Evolutionary conservation across 73 alveolate species (phyloP).

Genomic region (Symbiodinium natans): DNA sequence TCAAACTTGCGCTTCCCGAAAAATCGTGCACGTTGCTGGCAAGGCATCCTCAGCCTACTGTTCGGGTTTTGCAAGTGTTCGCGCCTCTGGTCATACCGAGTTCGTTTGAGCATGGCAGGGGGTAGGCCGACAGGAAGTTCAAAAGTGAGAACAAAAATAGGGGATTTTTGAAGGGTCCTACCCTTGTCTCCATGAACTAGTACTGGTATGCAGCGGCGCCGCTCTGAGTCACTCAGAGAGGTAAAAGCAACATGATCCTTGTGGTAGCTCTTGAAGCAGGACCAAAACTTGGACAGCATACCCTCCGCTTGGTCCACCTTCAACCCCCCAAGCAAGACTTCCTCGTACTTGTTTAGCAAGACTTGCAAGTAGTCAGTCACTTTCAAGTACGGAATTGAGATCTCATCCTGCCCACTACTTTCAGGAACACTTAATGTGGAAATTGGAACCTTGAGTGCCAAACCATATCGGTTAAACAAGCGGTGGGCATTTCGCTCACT

Average conservation of each 20-base stretch:
- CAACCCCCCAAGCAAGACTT: background rate
- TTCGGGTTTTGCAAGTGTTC: background rate
- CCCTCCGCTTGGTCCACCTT: background rate
- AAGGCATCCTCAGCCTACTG: background rate
- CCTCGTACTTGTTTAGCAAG: background rate
- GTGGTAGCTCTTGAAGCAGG: background rate
- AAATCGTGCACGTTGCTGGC: background rate
- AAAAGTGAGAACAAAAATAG: background rate
- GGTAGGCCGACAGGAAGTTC: background rate
- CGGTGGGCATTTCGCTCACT: background rate
- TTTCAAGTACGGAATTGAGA: background rate
- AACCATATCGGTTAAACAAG: background rate
- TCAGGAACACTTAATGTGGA: background rate
- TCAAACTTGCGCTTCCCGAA: background rate
- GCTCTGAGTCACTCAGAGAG: background rate
- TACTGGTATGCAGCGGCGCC: background rate
- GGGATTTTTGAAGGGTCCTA: background rate
- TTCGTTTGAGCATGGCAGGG: background rate
- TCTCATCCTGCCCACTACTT: background rate
- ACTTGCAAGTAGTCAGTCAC: background rate
- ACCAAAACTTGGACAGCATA: background rate
- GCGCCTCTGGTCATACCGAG: background rate
- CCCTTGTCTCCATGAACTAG: constrained; percentile 57
- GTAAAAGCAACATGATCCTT: background rate
- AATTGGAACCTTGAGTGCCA: background rate